Base-by-base conservation (phyloP, 1,139 yeast species). In the Barnettozyma hawaiiensis region DNA sequence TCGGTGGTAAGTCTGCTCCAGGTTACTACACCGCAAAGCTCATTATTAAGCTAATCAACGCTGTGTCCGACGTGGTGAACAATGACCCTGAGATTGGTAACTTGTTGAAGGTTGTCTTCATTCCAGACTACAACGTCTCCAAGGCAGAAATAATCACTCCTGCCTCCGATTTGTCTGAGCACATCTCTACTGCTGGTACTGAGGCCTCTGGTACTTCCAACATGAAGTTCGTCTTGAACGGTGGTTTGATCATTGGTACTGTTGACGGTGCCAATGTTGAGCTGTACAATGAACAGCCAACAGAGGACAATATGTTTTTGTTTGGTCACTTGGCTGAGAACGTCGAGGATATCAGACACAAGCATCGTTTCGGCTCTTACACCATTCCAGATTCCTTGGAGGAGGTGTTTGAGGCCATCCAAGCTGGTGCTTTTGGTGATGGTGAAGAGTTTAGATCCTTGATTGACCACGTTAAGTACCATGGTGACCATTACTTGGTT, bases 261-360 rank as follows among this genome's bases (percentile, higher is more conserved):
- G 96, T 90, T 52, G 97, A 90, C 61, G 97, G 97, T 61, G 97
- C 97, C 50, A 90, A 89, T 60, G 95, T 90, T 44, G 97, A 90
- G 67, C 86, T 90, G 31, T 44, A 44, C 61, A 85, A 96, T 19
- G 77, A 96, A 57, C 97, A 90, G 66, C 78, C 86, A 55, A 96
- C 96, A 40, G 95, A 89, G 61, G 95, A 86, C 42, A 87, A 90
- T 64, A 86, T 90, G 63, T 89, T 87, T 71, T 70, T 89, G 61
- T 89, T 89, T 62, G 97, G 97, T 60, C 86, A 85, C 62, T 75
- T 89, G 61, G 81, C 95, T 27, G 96, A 89, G 64, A 79, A 85
- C 32, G 97, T 89, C 37, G 96, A 87, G 44, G 90, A 81, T 46
- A 71, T 89, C 43, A 78, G 97, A 64, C 84, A 81, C 59, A 72